Base-by-base conservation (phyloP, 257 asterid genomes). In the Craterostigma plantagineum region DNA sequence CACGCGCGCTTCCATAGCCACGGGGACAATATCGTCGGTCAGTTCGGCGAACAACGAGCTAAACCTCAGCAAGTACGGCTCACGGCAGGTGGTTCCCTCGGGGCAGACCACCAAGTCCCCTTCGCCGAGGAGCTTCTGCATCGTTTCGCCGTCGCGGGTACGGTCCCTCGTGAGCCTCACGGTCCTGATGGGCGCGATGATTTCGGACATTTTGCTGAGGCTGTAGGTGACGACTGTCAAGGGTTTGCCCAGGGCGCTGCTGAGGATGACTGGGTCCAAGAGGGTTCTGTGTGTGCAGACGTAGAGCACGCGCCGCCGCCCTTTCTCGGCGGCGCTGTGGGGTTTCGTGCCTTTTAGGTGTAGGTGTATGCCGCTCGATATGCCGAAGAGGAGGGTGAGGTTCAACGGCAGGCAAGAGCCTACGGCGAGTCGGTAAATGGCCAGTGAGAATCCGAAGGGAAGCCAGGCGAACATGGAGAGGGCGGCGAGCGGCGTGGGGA, bases 81-180 rank as follows among this genome's bases (percentile, higher is more conserved):
- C 99, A 11, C 95, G 55, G 54, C 99, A 90, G 0, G 99, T 90
- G 9, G 99, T 90, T 6, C 99, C 99, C 56, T 90, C 99, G 0
- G 99, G 99, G 18, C 92, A 90, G 4, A 90, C 86, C 9, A 90
- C 91, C 23, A 90, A 47, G 23, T 90, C 95, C 0, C 92, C 99
- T 43, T 65, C 92, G 0, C 57, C 14, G 4, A 87, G 51, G 11
- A 78, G 42, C 35, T 10, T 59, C 54, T 73, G 63, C 79, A 87
- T 87, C 2, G 72, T 63, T 7, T 64, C 66, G 0, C 72, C 82
- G 47, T 87, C 97, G 39, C 33, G 59, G 4, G 15, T 18, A 9
- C 94, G 38, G 54, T 83, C 78, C 14, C 97, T 45, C 11, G 85
- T 73, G 6, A 87, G 46, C 11, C 93, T 52, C 0, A 75, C 85